Evolutionary conservation across 2,329 filamentous ascomycete genomes (phyloP).

Genomic region (Delphinella strobiligena): DNA sequence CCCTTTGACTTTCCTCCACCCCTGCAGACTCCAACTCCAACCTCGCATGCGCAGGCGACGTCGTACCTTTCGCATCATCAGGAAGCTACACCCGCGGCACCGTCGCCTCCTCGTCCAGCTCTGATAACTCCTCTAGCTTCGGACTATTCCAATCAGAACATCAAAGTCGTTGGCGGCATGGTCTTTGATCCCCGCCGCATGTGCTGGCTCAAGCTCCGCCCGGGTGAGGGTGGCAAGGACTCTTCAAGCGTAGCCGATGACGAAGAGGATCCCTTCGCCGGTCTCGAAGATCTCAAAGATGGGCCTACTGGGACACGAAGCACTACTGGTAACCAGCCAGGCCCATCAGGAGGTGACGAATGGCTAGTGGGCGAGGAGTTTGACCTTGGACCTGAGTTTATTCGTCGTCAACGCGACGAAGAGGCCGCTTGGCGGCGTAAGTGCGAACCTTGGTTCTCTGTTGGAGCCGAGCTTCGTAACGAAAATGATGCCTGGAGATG

Average conservation of each 20-base stretch:
- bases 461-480: slow-evolving; percentile 37
- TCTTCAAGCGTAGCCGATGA: slow-evolving; percentile 56
- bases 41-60: slow-evolving; percentile 22
- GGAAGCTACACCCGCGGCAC: slow-evolving; percentile 12
- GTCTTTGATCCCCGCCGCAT: slow-evolving; percentile 94
- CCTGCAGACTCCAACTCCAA: slow-evolving; percentile 24
- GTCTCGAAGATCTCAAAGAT: slow-evolving; percentile 85
- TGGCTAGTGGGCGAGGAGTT: slow-evolving; percentile 76
- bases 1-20: slow-evolving; percentile 53
- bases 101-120: slow-evolving; percentile 48
- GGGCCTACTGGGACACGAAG: slow-evolving; percentile 21
- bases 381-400: slow-evolving; percentile 90
- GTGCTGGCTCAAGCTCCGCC: slow-evolving; percentile 79
- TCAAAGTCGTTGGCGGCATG: slow-evolving; percentile 96
- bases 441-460: slow-evolving; percentile 71
- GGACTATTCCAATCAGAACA: slow-evolving; percentile 60
- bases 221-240: slow-evolving; percentile 15
- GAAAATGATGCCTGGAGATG: slow-evolving; percentile 61
- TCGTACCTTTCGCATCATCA: slow-evolving; percentile 19
- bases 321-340: slow-evolving; percentile 4
- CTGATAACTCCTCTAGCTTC: slow-evolving; percentile 72
- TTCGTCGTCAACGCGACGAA: slow-evolving; percentile 77
- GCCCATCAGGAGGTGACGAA: slow-evolving; percentile 41
- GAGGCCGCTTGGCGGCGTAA: slow-evolving; percentile 84
- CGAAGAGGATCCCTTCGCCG: slow-evolving; percentile 84